Base-by-base conservation (phyloP, 768 basidiomycete species). In the Clavaria fumosa region DNA sequence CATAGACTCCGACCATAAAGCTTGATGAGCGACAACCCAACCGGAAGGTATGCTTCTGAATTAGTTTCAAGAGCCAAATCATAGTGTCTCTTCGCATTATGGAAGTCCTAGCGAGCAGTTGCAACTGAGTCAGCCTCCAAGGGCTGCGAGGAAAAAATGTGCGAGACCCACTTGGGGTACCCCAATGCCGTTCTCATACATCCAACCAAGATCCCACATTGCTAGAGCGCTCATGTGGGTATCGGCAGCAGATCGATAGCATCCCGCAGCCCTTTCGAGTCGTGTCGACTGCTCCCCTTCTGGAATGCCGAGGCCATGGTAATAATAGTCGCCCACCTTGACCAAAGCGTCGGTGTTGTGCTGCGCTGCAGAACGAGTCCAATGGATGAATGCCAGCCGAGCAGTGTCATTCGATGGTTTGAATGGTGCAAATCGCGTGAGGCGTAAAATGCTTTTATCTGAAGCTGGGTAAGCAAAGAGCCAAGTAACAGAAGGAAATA, bases 161-260 rank as follows among this genome's bases (percentile, higher is more conserved):
- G 21, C 7, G 21, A 31, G 4, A 21, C 33, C 44, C 43, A 84
- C 86, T 67, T 83, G 80, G 18, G 82, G 75, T 0, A 97, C 85
- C 2, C 95, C 95, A 15, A 84, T 55, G 0, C 95, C 95, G 48
- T 89, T 86, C 60, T 97, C 93, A 54, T 96, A 97, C 95, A 97
- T 97, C 85, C 86, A 96, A 1, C 93, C 95, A 7, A 97, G 60
- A 51, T 96, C 95, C 89, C 89, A 96, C 78, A 95, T 86, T 1
- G 95, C 90, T 45, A 97, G 64, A 1, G 95, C 89, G 47, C 89
- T 95, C 48, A 81, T 47, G 43, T 91, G 85, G 2, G 86, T 91
- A 45, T 90, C 88, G 2, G 85, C 88, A 3, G 95, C 95, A 21
- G 84, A 81, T 51, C 85, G 89, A 50, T 99, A 99, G 52, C 85